A percentile compares a stretch with the other conserved stretches of the same genome.
Evolutionary conservation across 306 rosid genomes (phyloP).

Genomic region (Trifolium repens): DNA sequence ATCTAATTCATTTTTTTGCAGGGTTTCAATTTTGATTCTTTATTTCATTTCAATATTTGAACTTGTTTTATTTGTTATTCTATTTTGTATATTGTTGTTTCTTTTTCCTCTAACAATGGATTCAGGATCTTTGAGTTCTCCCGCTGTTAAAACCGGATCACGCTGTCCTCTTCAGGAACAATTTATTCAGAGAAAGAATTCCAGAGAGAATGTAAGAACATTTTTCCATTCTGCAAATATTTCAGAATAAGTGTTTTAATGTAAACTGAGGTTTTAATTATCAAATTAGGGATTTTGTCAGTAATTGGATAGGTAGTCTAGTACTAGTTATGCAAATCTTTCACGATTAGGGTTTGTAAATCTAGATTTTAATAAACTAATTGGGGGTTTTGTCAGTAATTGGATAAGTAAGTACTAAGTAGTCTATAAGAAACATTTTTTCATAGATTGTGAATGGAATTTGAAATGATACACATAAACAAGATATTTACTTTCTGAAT

Average conservation of each 20-base stretch:
- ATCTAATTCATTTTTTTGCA: slow-evolving; percentile 32
- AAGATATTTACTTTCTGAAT: background rate
- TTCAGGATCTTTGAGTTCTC: slow-evolving; percentile 55
- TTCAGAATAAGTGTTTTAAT: background rate
- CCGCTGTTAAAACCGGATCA: slow-evolving; percentile 27
- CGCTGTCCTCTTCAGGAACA: slow-evolving; percentile 55
- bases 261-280: background rate
- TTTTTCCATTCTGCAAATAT: background rate
- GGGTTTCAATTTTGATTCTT: background rate
- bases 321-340: no score
- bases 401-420: background rate
- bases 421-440: background rate
- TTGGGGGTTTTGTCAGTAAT: background rate
- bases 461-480: background rate
- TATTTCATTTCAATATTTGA: background rate
- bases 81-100: background rate
- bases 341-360: no score
- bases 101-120: slow-evolving; percentile 44
- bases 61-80: background rate
- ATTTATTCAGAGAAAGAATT: slow-evolving; percentile 45
- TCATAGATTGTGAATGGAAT: background rate
- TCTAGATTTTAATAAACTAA: background rate
- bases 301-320: background rate
- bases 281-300: background rate
- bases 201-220: slow-evolving; percentile 50